A percentile compares a stretch with the other conserved stretches of the same genome.
phyloP scores from a whole-genome alignment of 345 rosid species.

The Toxicodendron radicans region DNA sequence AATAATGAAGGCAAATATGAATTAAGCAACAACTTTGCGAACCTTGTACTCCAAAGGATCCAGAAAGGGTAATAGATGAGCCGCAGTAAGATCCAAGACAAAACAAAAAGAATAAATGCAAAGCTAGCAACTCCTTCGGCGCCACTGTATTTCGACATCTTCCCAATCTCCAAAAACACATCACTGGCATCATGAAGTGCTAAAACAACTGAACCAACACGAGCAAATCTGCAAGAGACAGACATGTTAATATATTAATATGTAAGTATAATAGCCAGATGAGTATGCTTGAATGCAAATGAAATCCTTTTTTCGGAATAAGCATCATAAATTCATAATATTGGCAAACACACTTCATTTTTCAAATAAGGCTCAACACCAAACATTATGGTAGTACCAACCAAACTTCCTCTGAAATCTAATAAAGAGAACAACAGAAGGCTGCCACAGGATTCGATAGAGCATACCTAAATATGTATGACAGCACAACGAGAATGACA shows the following conservation, averaged over 20 bases:
- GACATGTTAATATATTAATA: not conserved
- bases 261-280: not conserved
- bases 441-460: not conserved
- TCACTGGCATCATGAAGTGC: conserved; percentile 98
- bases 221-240: conserved; percentile 64
- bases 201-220: conserved; percentile 87
- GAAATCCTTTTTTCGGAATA: not conserved
- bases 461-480: conserved; percentile 75
- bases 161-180: conserved; percentile 89
- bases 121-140: conserved; percentile 77
- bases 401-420: not conserved
- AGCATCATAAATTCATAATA: not conserved
- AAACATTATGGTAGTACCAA: not conserved
- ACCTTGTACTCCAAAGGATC: conserved; percentile 99
- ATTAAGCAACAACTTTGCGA: conserved; percentile 22
- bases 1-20: not conserved
- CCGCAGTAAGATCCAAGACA: conserved; percentile 87
- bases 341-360: not conserved
- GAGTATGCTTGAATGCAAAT: not conserved
- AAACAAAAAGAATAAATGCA: conserved; percentile 75
- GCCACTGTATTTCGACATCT: conserved; percentile 90
- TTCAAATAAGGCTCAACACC: not conserved
- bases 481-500: conserved; percentile 69
- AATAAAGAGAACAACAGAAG: conserved; percentile 1
- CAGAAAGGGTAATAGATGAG: conserved; percentile 94